phyloP scores from a whole-genome alignment of 2,329 filamentous ascomycete species.

The Alternaria sp. region DNA sequence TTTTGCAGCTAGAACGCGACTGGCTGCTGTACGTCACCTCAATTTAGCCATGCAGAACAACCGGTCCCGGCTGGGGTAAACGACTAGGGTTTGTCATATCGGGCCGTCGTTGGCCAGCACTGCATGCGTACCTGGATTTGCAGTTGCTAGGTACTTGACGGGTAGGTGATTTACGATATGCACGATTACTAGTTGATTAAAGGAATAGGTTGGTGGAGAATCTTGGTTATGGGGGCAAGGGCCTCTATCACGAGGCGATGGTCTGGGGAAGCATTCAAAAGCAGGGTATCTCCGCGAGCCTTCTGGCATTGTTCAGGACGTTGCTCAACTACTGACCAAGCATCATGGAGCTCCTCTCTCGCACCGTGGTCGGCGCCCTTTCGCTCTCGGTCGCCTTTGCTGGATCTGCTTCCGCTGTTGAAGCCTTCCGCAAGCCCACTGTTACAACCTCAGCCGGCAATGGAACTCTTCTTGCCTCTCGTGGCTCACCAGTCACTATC shows the following conservation, averaged over 20 bases:
- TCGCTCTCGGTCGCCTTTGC: slow-evolving; percentile 34
- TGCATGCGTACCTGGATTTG: slow-evolving; percentile 16
- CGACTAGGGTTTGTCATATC: slow-evolving; percentile 28
- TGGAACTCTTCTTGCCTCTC: slow-evolving; percentile 45
- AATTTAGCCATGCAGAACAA: slow-evolving; percentile 45
- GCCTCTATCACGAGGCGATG: slow-evolving; percentile 14
- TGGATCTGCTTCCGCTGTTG: slow-evolving; percentile 38
- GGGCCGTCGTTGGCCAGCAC: slow-evolving; percentile 26
- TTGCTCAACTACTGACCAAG: slow-evolving; percentile 12
- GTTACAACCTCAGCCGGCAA: slow-evolving; percentile 56
- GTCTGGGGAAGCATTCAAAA: slow-evolving; percentile 15
- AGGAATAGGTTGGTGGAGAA: slow-evolving; percentile 20
- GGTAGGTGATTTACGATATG: slow-evolving; percentile 14
- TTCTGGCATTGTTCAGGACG: slow-evolving; percentile 14
- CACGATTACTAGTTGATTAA: slow-evolving; percentile 28
- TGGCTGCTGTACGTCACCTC: slow-evolving; percentile 10
- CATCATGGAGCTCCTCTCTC: slow-evolving; percentile 43
- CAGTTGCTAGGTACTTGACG: neutral
- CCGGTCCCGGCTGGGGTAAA: slow-evolving; percentile 26
- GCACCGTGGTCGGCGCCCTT: slow-evolving; percentile 34
- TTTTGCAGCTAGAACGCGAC: slow-evolving; percentile 13
- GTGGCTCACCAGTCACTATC: slow-evolving; percentile 40
- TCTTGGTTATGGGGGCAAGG: slow-evolving; percentile 12
- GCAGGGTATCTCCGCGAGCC: slow-evolving; percentile 19
- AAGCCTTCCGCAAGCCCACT: slow-evolving; percentile 59